phyloP scores from a whole-genome alignment of 805 yeast species.

The Sugiyamaella qingdaonensis region DNA sequence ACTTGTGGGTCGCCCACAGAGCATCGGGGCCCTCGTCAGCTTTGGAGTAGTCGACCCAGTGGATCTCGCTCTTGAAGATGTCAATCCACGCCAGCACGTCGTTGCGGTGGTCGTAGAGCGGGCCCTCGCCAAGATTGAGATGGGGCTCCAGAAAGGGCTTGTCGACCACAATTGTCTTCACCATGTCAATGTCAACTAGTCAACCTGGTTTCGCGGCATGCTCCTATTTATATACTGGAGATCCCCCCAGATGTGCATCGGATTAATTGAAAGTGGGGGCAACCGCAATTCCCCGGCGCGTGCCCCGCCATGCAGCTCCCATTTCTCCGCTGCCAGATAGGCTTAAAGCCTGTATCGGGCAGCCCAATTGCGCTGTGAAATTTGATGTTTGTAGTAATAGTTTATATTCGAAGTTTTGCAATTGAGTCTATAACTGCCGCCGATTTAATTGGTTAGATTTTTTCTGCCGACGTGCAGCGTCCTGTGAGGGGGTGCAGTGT shows the following conservation, averaged over 20 bases:
- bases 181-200: conserved; percentile 2
- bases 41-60: conserved; percentile 20
- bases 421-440: too few relatives aligned
- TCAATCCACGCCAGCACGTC: conserved; percentile 32
- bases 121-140: conserved; percentile 31
- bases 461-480: too few relatives aligned
- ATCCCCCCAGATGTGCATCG: background rate
- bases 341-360: too few relatives aligned
- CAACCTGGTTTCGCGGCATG: too few relatives aligned
- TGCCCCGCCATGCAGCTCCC: background rate
- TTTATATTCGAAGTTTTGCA: too few relatives aligned
- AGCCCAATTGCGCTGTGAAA: too few relatives aligned
- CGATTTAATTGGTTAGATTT: too few relatives aligned
- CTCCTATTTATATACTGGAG: background rate
- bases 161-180: conserved; percentile 4
- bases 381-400: too few relatives aligned
- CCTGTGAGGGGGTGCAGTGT: too few relatives aligned
- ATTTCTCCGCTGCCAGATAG: too few relatives aligned
- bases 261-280: background rate
- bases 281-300: conserved; percentile 1
- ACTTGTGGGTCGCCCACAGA: conserved; percentile 33
- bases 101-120: conserved; percentile 29
- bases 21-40: conserved; percentile 23
- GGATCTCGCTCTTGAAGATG: conserved; percentile 24
- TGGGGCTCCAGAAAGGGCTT: conserved; percentile 23